Percentiles rank a stretch among this genome's conserved stretches.
Conservation (phyloP, 768 basidiomycete species). For the Leccinum variicolor region DNA sequence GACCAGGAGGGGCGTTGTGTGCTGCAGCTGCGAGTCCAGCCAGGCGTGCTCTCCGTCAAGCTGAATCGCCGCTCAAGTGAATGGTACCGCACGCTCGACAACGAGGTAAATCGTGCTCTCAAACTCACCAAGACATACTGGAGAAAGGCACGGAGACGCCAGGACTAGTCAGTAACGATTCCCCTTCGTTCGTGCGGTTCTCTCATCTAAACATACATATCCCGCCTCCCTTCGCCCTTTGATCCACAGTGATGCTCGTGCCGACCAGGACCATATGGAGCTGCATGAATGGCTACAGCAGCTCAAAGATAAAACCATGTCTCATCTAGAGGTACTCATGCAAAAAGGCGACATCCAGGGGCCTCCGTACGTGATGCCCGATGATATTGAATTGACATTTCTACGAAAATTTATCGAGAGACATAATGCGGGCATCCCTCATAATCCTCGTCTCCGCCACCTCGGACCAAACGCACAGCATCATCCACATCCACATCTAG, state of each 20-base stretch:
- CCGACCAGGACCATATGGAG: constrained; percentile 89
- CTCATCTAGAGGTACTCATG: constrained; percentile 81
- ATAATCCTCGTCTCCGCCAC: constrained; percentile 77
- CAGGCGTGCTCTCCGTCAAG: constrained; percentile 73
- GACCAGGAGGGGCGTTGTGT: constrained; percentile 73
- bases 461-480: constrained; percentile 31
- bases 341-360: constrained; percentile 85
- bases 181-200: background rate
- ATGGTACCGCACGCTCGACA: constrained; percentile 78
- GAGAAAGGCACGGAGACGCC: constrained; percentile 77
- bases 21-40: constrained; percentile 80
- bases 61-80: constrained; percentile 76
- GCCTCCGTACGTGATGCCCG: constrained; percentile 78
- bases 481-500: constrained; percentile 23
- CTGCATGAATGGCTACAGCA: constrained; percentile 86
- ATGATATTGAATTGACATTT: constrained; percentile 73
- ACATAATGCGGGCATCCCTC: constrained; percentile 69
- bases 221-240: background rate
- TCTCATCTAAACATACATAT: constrained; percentile 6
- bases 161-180: constrained; percentile 50
- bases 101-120: constrained; percentile 75
- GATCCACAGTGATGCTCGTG: constrained; percentile 53
- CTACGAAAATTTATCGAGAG: constrained; percentile 81
- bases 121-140: constrained; percentile 86
- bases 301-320: constrained; percentile 87